Percentiles rank a stretch among this genome's conserved stretches.
Conservation (phyloP, 192 early-diverging fungal species). For the Neocallimastix lanati region DNA sequence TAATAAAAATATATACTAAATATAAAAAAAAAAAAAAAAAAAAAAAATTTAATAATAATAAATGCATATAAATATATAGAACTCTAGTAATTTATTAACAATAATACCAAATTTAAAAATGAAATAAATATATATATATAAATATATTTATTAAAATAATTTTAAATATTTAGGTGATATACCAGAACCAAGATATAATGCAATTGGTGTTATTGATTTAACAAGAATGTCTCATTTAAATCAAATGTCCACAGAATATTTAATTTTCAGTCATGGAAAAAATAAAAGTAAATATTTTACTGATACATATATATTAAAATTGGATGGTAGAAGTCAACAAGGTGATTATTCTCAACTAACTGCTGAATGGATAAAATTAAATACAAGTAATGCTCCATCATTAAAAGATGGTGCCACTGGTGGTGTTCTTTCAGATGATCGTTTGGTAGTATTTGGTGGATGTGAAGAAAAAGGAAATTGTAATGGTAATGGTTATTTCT, state of each 20-base stretch:
- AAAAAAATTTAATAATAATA: no score
- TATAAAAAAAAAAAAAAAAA: no score
- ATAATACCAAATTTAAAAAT: no score
- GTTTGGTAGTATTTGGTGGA: neutral
- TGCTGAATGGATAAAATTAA: neutral
- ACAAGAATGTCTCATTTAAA: neutral
- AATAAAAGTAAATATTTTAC: neutral
- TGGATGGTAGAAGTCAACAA: neutral
- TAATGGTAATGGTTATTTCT: neutral
- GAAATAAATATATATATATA: no score
- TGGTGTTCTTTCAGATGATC: neutral
- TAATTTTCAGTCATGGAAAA: neutral
- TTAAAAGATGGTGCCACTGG: neutral
- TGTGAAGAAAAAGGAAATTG: neutral
- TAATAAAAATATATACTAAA: neutral
- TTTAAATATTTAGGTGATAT: neutral
- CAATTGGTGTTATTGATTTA: neutral
- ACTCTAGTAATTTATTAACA: no score
- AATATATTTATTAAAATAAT: no score
- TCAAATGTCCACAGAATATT: neutral
- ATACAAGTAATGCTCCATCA: neutral
- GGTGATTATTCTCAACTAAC: neutral
- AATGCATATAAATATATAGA: no score
- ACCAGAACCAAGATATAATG: neutral
- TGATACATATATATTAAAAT: neutral